Base-by-base conservation (phyloP, 2,329 filamentous ascomycete genomes). In the Epichloe gansuensis region DNA sequence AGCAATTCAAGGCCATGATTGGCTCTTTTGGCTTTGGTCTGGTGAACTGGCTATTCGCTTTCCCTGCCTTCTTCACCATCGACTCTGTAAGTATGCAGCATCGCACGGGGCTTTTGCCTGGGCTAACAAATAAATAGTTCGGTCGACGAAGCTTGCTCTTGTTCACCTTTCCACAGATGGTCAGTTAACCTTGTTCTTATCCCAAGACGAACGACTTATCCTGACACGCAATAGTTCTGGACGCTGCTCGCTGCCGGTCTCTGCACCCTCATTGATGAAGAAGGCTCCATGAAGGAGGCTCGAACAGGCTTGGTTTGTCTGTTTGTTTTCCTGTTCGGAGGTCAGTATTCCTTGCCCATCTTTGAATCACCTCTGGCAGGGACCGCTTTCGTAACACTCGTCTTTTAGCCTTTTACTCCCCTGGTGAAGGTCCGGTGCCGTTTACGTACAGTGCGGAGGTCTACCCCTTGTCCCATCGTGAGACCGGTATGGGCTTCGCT, bases 131-230 rank as follows among this genome's bases (percentile, higher is more conserved):
- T 23, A n/a, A 2, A 5, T 12, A 63, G 2, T 84, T 78, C 59
- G 82, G 82, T 8, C 78, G 82, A 23, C 75, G 82, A 23, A 71
- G 75, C 21, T 68, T 86, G 12, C 71, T 85, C 5, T 69, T 85
- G 3, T 80, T 82, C 59, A 85, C 82, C 4, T 85, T 85, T 61
- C 82, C 82, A 0, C 75, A 82, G 56, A 84, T 85, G 81, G 74
- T 76, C 23, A n/a, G 55, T 58, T 12, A n/a, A n/a, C 17, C 17
- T 37, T n/a, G 1, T 28, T 17, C 8, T 23, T 7, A 3, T n/a
- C 0, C 31, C 3, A 39, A 15, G 21, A 8, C 17, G 9, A 34
- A 11, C 31, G 50, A 12, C 35, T 17, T 8, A 6, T 12, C 17
- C 15, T 48, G 2, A 23, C 42, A n/a, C 15, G 38, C 2, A 34